Conservation (phyloP, 345 rosid genomes). For the Orychophragmus violaceus region DNA sequence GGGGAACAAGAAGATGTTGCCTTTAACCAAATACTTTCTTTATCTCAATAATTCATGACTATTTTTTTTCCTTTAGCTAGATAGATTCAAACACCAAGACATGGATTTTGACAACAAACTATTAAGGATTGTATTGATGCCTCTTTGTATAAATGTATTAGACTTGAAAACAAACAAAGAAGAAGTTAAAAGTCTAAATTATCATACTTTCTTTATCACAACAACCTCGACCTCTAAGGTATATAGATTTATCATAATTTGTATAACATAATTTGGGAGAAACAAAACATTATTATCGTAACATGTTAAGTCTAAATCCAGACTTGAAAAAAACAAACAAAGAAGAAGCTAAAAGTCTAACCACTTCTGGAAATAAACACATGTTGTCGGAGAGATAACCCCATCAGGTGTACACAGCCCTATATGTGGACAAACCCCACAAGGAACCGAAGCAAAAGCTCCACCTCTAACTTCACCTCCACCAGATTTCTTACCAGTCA, state of each 20-base stretch:
- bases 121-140: neutral
- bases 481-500: slow-evolving; percentile 21
- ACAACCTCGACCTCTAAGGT: neutral
- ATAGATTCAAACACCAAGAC: neutral
- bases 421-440: slow-evolving; percentile 71
- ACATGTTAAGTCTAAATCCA: neutral
- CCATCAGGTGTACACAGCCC: slow-evolving; percentile 63
- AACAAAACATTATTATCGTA: neutral
- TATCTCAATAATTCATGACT: neutral
- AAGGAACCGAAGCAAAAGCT: slow-evolving; percentile 68
- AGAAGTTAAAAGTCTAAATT: too few relatives aligned
- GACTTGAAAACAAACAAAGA: too few relatives aligned
- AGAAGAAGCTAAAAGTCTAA: slow-evolving; percentile 47
- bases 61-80: neutral
- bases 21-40: slow-evolving; percentile 67
- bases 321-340: neutral
- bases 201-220: too few relatives aligned
- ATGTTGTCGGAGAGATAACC: slow-evolving; percentile 51
- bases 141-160: neutral
- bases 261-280: neutral
- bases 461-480: slow-evolving; percentile 42
- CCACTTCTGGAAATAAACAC: slow-evolving; percentile 65
- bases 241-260: neutral
- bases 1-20: slow-evolving; percentile 82
- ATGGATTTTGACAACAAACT: neutral